Conservation (phyloP, 129 eudicot genomes). For the Gnaphalium uliginosum region DNA sequence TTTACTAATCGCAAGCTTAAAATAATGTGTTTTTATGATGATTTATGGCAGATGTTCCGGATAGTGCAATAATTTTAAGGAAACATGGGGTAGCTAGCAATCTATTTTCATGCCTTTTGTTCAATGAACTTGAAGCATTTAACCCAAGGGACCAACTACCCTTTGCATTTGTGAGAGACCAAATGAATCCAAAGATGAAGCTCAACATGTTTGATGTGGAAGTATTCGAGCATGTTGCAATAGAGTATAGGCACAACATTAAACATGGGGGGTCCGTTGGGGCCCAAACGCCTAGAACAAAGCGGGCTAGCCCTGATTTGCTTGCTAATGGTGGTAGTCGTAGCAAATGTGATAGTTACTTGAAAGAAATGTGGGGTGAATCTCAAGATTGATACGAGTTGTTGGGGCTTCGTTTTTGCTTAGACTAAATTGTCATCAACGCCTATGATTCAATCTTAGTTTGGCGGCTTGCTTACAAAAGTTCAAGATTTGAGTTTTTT, state of each 20-base stretch:
- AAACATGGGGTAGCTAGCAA: constrained; percentile 70
- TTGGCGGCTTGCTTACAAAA: no score
- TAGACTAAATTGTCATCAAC: no score
- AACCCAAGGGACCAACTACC: constrained; percentile 94
- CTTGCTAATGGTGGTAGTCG: constrained; percentile 36
- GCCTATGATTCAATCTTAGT: no score
- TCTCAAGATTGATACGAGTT: constrained; percentile 39
- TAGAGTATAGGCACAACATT: constrained; percentile 85
- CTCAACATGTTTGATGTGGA: constrained; percentile 89
- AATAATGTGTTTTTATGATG: background rate
- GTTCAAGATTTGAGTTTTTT: background rate
- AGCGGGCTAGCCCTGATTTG: constrained; percentile 46
- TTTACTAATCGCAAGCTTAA: background rate
- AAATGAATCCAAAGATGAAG: constrained; percentile 65
- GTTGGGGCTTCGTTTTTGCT: background rate
- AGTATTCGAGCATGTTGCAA: constrained; percentile 80
- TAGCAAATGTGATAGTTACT: constrained; percentile 61
- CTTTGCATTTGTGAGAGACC: constrained; percentile 85
- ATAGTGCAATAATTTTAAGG: constrained; percentile 80
- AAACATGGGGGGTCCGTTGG: constrained; percentile 34
- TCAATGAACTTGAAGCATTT: constrained; percentile 87
- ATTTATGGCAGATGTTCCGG: constrained; percentile 77
- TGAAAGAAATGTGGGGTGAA: constrained; percentile 78
- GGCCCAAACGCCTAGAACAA: constrained; percentile 29
- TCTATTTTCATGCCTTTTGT: constrained; percentile 79